Evolutionary conservation across 2,329 filamentous ascomycete genomes (phyloP).

Genomic region (Helicocarpus griseus): DNA sequence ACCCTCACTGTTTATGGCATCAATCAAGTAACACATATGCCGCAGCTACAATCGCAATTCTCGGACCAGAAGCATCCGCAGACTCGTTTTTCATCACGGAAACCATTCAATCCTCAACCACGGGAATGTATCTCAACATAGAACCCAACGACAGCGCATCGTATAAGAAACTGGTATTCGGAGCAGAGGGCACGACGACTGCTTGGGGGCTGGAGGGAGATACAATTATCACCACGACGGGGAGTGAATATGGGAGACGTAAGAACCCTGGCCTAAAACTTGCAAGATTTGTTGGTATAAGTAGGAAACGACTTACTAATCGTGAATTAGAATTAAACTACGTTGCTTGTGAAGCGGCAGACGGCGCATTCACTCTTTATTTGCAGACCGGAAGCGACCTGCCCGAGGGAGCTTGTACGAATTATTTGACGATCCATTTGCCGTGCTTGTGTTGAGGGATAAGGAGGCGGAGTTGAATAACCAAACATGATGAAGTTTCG

Average conservation of each 20-base stretch:
- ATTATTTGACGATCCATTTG: slow-evolving; percentile 47
- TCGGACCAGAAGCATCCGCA: slow-evolving; percentile 42
- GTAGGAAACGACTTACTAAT: neutral
- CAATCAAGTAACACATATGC: neutral
- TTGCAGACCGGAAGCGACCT: slow-evolving; percentile 44
- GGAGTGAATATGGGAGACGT: slow-evolving; percentile 37
- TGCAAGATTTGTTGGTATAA: neutral
- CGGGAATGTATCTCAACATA: slow-evolving; percentile 41
- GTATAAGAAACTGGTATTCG: slow-evolving; percentile 45
- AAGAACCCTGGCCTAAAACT: too few relatives aligned
- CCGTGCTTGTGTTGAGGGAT: slow-evolving; percentile 39
- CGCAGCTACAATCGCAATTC: slow-evolving; percentile 29
- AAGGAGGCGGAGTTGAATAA: too few relatives aligned
- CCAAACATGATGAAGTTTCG: too few relatives aligned
- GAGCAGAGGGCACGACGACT: slow-evolving; percentile 32
- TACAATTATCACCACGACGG: slow-evolving; percentile 39
- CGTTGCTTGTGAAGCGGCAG: slow-evolving; percentile 38
- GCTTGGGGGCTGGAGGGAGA: slow-evolving; percentile 43
- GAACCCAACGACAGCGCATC: slow-evolving; percentile 33
- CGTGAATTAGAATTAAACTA: slow-evolving; percentile 39
- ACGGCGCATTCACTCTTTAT: slow-evolving; percentile 42
- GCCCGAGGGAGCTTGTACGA: slow-evolving; percentile 44
- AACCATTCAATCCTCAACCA: slow-evolving; percentile 43
- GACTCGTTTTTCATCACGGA: slow-evolving; percentile 43
- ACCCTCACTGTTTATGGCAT: slow-evolving; percentile 5